phyloP scores from a whole-genome alignment of 495 filamentous ascomycete species.

The Tuber umbilicatum region DNA sequence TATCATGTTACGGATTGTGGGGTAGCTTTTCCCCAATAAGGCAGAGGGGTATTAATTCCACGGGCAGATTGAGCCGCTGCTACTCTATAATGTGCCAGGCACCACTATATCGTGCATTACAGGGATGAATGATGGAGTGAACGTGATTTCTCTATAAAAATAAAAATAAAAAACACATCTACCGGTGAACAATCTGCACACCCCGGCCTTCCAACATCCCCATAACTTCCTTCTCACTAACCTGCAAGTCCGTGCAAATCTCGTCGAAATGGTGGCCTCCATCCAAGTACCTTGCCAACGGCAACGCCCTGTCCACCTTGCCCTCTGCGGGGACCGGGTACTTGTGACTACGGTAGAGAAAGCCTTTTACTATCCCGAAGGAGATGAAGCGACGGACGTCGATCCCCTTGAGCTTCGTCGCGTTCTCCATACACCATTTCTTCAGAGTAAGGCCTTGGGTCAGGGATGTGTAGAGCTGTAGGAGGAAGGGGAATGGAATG shows the following conservation, averaged over 20 bases:
- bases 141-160: background rate
- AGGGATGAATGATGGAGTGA: background rate
- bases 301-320: slow-evolving; percentile 6
- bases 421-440: slow-evolving; percentile 71
- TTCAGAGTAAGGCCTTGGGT: slow-evolving; percentile 70
- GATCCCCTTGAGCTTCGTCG: slow-evolving; percentile 57
- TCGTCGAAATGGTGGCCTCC: slow-evolving; percentile 66
- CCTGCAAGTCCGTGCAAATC: slow-evolving; percentile 62
- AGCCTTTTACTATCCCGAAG: slow-evolving; percentile 91
- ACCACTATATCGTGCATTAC: background rate
- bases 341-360: slow-evolving; percentile 89
- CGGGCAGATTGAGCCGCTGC: background rate
- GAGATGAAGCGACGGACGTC: slow-evolving; percentile 88
- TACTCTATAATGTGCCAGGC: background rate
- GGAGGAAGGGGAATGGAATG: slow-evolving; percentile 50
- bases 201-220: slow-evolving; percentile 50
- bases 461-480: slow-evolving; percentile 69
- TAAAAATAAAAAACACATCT: slow-evolving; percentile 4
- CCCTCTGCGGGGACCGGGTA: slow-evolving; percentile 49
- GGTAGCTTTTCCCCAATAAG: background rate
- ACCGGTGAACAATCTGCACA: slow-evolving; percentile 54
- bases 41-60: background rate
- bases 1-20: background rate
- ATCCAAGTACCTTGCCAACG: slow-evolving; percentile 54
- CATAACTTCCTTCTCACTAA: slow-evolving; percentile 54